These are phyloP conservation scores for Zalaria obscura DNA, from an alignment of 2,329 filamentous ascomycete species.

Conservation along the genomic window DNA sequence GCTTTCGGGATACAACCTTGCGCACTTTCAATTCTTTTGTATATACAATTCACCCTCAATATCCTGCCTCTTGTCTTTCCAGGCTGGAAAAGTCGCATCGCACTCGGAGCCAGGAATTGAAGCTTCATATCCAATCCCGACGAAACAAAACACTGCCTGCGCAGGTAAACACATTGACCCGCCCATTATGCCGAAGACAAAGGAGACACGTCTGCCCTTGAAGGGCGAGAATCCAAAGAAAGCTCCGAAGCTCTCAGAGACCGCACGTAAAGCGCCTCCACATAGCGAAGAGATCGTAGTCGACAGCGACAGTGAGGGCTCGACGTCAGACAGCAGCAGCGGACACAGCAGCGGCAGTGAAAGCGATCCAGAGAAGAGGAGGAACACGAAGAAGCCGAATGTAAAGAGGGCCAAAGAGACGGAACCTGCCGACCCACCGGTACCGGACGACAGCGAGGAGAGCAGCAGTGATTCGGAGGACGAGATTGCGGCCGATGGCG, in stretches of 20 bases:
- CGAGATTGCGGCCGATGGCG: background rate
- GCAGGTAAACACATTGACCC: background rate
- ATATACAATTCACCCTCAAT: no score
- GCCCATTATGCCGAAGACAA: slow-evolving; percentile 18
- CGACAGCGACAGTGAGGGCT: slow-evolving; percentile 15
- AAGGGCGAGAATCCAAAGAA: slow-evolving; percentile 17
- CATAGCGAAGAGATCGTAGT: slow-evolving; percentile 18
- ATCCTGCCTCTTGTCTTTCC: no score
- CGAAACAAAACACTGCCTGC: no score
- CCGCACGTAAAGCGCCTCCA: slow-evolving; percentile 11
- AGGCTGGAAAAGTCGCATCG: no score
- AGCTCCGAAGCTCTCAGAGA: slow-evolving; percentile 9
- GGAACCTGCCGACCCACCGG: slow-evolving; percentile 11
- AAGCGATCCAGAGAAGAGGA: slow-evolving; percentile 14
- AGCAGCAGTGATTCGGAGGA: slow-evolving; percentile 2
- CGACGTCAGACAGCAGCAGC: slow-evolving; percentile 9
- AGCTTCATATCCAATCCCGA: no score
- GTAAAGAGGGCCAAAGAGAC: slow-evolving; percentile 10
- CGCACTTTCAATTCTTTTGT: no score
- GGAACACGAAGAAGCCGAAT: slow-evolving; percentile 10
- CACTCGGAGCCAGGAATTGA: no score
- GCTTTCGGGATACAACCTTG: no score
- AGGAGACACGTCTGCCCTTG: slow-evolving; percentile 19
- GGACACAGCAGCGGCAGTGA: slow-evolving; percentile 19
- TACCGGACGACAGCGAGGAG: slow-evolving; percentile 8